Evolutionary conservation across 2,329 filamentous ascomycete species (phyloP).

Genomic region (Curvularia lunata): DNA sequence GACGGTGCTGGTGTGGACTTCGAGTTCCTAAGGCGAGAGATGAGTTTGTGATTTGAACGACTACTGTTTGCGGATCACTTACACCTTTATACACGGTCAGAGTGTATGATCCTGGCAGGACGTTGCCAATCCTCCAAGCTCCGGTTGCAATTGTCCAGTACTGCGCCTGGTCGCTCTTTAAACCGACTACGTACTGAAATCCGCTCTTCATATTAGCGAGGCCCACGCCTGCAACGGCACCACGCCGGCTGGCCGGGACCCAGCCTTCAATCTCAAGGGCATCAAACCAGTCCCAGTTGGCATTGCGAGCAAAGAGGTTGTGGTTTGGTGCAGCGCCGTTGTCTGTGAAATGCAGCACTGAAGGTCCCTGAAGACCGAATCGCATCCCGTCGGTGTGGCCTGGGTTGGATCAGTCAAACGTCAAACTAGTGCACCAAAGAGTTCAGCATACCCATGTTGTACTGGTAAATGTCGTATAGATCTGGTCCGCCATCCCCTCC

Average conservation of each 20-base stretch:
- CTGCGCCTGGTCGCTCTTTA: conserved; percentile 47
- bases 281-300: conserved; percentile 32
- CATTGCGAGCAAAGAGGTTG: conserved; percentile 34
- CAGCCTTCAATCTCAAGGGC: conserved; percentile 31
- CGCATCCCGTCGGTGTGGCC: conserved; percentile 51
- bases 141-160: conserved; percentile 48
- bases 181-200: conserved; percentile 49
- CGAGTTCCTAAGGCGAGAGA: conserved; percentile 22
- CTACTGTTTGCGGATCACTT: neutral
- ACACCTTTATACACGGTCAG: conserved; percentile 65
- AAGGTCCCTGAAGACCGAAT: conserved; percentile 53
- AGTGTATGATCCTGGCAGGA: conserved; percentile 69
- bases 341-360: conserved; percentile 51
- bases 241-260: conserved; percentile 27
- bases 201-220: conserved; percentile 50
- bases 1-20: conserved; percentile 44
- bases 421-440: neutral
- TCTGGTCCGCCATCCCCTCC: conserved; percentile 47
- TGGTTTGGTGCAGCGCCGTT: conserved; percentile 47
- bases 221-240: conserved; percentile 29
- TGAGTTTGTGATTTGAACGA: neutral
- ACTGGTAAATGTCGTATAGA: conserved; percentile 54
- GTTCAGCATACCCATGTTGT: conserved; percentile 50
- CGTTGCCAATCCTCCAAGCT: conserved; percentile 64
- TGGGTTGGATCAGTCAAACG: conserved; percentile 4